Evolutionary conservation across 805 yeast species (phyloP).

Genomic region (Yamadazyma takamatsuzukensis): DNA sequence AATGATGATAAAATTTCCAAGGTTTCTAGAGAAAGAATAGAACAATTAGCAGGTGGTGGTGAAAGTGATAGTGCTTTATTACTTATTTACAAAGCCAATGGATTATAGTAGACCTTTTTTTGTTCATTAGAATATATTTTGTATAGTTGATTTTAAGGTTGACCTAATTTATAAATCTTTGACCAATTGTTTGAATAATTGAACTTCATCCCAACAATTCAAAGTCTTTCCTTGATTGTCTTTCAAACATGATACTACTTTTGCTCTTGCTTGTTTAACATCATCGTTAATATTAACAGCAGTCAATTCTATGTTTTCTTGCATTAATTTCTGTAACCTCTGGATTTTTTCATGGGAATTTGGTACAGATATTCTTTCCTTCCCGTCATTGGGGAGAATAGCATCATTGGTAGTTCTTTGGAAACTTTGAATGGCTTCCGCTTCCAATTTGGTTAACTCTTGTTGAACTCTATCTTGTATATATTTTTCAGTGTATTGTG

Average conservation of each 20-base stretch:
- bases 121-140: neutral
- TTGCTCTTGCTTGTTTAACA: slow-evolving; percentile 43
- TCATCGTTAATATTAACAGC: slow-evolving; percentile 33
- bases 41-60: slow-evolving; percentile 91
- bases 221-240: slow-evolving; percentile 62
- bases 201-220: slow-evolving; percentile 81
- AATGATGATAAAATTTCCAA: slow-evolving; percentile 85
- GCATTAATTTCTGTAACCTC: slow-evolving; percentile 30
- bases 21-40: slow-evolving; percentile 80
- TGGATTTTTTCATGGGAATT: slow-evolving; percentile 39
- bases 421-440: slow-evolving; percentile 48
- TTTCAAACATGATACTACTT: slow-evolving; percentile 58
- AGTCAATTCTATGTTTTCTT: slow-evolving; percentile 31
- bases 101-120: slow-evolving; percentile 32
- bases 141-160: neutral
- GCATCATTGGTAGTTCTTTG: slow-evolving; percentile 46
- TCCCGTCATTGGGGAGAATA: slow-evolving; percentile 22
- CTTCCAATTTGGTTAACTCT: slow-evolving; percentile 52
- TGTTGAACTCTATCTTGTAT: slow-evolving; percentile 62
- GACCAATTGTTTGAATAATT: slow-evolving; percentile 60
- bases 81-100: slow-evolving; percentile 79
- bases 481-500: slow-evolving; percentile 63
- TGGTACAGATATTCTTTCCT: slow-evolving; percentile 25
- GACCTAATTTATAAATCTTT: slow-evolving; percentile 33
- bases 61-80: slow-evolving; percentile 95